These are phyloP conservation scores for Tritrichomonas foetus DNA, from an alignment of 208 protist genomes.

Conservation along the genomic window DNA sequence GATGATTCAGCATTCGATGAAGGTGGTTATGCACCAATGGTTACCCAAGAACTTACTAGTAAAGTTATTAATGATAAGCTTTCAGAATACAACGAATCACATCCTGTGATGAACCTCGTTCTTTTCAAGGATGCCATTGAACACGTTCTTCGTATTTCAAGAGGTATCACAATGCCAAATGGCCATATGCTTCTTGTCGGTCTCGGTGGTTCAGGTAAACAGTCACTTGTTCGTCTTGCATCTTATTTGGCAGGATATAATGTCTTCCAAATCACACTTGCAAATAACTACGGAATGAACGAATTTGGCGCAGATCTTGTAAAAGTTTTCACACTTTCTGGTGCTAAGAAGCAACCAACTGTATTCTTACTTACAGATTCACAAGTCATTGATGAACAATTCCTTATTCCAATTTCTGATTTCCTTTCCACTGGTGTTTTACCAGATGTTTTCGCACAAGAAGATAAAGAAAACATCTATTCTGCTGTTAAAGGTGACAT, in stretches of 20 bases:
- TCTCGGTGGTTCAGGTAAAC: conserved; percentile 69
- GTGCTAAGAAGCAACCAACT: conserved; percentile 72
- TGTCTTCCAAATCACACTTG: conserved; percentile 91
- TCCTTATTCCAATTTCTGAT: conserved; percentile 80
- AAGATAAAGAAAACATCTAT: conserved; percentile 65
- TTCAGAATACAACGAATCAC: conserved; percentile 83
- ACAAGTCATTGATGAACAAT: conserved; percentile 87
- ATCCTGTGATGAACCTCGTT: conserved; percentile 88
- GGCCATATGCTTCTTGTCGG: conserved; percentile 85
- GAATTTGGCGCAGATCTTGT: conserved; percentile 89
- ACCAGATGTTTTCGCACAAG: conserved; percentile 60
- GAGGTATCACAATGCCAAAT: conserved; percentile 82
- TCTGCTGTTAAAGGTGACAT: conserved; percentile 60
- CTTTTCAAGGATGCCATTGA: conserved; percentile 93
- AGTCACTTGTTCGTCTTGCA: conserved; percentile 74
- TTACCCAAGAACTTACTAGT: conserved; percentile 55
- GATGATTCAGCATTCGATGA: conserved; percentile 13
- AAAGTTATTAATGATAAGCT: conserved; percentile 75
- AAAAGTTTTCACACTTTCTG: conserved; percentile 84
- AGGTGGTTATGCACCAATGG: neutral
- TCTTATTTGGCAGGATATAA: conserved; percentile 90
- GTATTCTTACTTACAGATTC: conserved; percentile 91
- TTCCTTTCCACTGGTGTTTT: conserved; percentile 65
- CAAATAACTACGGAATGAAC: conserved; percentile 82
- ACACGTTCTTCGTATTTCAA: conserved; percentile 87